Conservation (phyloP, 2,329 filamentous ascomycete genomes). For the Sclerotinia minor region DNA sequence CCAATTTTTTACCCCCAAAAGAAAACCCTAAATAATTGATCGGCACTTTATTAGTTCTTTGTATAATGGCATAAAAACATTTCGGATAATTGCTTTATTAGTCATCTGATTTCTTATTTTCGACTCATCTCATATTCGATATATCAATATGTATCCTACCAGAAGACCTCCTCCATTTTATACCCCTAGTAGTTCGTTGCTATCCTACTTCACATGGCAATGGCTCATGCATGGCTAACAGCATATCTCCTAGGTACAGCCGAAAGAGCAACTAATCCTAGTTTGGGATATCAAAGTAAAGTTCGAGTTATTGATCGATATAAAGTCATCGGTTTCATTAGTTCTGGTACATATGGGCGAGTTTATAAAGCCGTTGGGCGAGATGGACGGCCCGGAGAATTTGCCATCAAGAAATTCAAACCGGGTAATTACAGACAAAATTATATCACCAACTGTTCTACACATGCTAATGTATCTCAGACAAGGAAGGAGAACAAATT, state of each 20-base stretch:
- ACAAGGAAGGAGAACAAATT: slow-evolving; percentile 93
- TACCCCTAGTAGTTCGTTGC: slow-evolving; percentile 39
- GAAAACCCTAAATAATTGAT: neutral
- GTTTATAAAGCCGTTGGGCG: slow-evolving; percentile 92
- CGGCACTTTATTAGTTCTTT: slow-evolving; percentile 8
- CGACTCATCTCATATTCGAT: slow-evolving; percentile 22
- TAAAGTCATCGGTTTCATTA: slow-evolving; percentile 97
- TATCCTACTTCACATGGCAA: slow-evolving; percentile 44
- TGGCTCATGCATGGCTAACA: slow-evolving; percentile 40
- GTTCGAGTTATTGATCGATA: slow-evolving; percentile 90
- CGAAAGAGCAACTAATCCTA: slow-evolving; percentile 50
- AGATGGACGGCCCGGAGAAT: slow-evolving; percentile 73
- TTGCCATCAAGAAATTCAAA: slow-evolving; percentile 92
- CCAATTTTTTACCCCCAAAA: neutral
- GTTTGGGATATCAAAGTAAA: slow-evolving; percentile 66
- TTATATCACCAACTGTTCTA: neutral
- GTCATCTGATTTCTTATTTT: slow-evolving; percentile 16
- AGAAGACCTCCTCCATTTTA: slow-evolving; percentile 34
- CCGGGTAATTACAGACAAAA: slow-evolving; percentile 33
- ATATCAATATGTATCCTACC: slow-evolving; percentile 38
- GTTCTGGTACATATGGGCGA: slow-evolving; percentile 93
- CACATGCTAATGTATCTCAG: slow-evolving; percentile 42
- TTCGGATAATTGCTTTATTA: slow-evolving; percentile 27
- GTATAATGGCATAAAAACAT: slow-evolving; percentile 24
- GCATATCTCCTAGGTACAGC: slow-evolving; percentile 49